Base-by-base conservation (phyloP, 768 basidiomycete species). In the Myochromella boudieri region DNA sequence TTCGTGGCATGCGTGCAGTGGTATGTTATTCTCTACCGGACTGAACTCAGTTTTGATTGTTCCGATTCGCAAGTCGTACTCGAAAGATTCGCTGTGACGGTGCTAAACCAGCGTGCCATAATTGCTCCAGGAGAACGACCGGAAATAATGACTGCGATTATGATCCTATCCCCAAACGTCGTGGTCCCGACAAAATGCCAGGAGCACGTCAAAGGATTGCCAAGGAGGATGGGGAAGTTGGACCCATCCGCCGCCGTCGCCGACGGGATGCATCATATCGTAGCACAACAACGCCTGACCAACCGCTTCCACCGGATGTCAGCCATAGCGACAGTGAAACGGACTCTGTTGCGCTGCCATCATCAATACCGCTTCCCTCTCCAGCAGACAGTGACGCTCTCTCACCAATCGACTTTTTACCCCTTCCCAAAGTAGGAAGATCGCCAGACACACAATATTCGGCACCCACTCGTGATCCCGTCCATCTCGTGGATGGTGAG, bases 31-130 rank as follows among this genome's bases (percentile, higher is more conserved):
- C 49, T 44, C 26, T 18, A 29, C 25, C n/a, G 14, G 27, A 14
- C 25, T 4, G n/a, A 10, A 22, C 27, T 42, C 29, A 29, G 18
- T 29, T 52, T 33, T 48, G 34, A 47, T 54, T 52, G 34, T 48
- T 21, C 45, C 27, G 48, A 37, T 60, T 42, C 42, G 14, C 14
- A 53, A 91, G 88, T 59, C 87, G 89, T 20, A 77, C 74, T 12
- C 78, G 87, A 20, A 91, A 91, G 59, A 88, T 87, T 52, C 82
- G 88, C 4, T 91, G 89, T 62, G 88, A 91, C 61, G 89, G 89
- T 43, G 82, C 83, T 7, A 88, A 84, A 53, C 89, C 89, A 8
- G 58, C 72, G 8, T 91, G 89, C 58, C 79, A 85, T 58, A 89
- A 89, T 57, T 91, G 88, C 58, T 64, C 68, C 31, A 79, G 78